Conservation (phyloP, 768 basidiomycete species). For the Chalciporus sphaerocephalus region DNA sequence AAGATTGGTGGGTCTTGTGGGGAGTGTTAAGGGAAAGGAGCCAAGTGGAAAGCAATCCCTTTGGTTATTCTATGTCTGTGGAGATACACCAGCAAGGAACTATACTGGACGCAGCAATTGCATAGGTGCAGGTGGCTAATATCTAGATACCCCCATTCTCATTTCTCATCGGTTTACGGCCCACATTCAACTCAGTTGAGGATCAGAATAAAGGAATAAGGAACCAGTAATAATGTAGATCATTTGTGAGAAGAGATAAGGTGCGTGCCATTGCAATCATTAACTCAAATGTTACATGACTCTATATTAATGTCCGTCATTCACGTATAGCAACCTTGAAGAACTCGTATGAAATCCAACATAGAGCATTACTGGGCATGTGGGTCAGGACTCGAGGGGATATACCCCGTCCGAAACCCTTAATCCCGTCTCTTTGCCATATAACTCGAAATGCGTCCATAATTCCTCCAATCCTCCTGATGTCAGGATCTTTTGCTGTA, state of each 20-base stretch:
- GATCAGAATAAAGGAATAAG: no score
- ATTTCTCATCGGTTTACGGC: no score
- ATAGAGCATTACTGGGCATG: conserved; percentile 95
- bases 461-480: conserved; percentile 82
- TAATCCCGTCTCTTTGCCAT: conserved; percentile 77
- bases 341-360: conserved; percentile 97
- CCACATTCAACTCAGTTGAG: no score
- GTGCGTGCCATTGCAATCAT: conserved; percentile 1
- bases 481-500: conserved; percentile 77
- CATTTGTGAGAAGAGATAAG: conserved; percentile 8
- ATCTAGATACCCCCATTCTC: not conserved
- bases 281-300: conserved; percentile 3
- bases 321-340: conserved; percentile 77
- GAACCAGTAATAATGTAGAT: conserved; percentile 15
- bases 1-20: conserved; percentile 67
- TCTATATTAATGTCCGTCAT: conserved; percentile 25
- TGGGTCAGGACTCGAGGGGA: conserved; percentile 90
- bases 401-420: conserved; percentile 83
- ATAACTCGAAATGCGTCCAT: conserved; percentile 85
- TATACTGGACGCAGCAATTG: conserved; percentile 4
- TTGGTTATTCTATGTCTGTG: conserved; percentile 5
- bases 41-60: conserved; percentile 5
- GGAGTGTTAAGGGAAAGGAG: conserved; percentile 44
- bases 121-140: not conserved
- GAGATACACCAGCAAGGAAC: conserved; percentile 5